Percentiles rank a stretch among this genome's conserved stretches.
phyloP scores from a whole-genome alignment of 2,329 filamentous ascomycete species.

The Alternaria arborescens region DNA sequence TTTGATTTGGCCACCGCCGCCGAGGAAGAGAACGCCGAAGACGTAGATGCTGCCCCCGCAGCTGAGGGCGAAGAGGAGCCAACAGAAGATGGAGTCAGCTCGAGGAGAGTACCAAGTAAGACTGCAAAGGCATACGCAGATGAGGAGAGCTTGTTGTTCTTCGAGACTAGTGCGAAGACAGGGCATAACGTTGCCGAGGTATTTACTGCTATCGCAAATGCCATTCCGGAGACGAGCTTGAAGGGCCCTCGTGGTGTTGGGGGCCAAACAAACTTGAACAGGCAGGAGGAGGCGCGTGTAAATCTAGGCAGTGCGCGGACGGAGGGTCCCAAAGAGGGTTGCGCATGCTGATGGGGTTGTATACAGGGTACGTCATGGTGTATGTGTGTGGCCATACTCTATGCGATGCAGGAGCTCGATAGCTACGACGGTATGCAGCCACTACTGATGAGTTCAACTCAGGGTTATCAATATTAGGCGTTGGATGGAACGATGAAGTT shows the following conservation, averaged over 20 bases:
- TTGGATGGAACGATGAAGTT: slow-evolving; percentile 5
- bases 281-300: slow-evolving; percentile 74
- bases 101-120: slow-evolving; percentile 86
- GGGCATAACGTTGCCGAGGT: slow-evolving; percentile 94
- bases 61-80: slow-evolving; percentile 59
- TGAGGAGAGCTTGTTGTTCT: slow-evolving; percentile 92
- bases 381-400: neutral
- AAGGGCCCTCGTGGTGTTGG: slow-evolving; percentile 80
- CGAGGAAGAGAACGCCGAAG: slow-evolving; percentile 56
- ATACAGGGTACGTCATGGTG: neutral
- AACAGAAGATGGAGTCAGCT: slow-evolving; percentile 73
- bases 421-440: neutral
- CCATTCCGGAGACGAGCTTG: slow-evolving; percentile 94
- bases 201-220: slow-evolving; percentile 97
- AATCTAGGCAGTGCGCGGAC: slow-evolving; percentile 78
- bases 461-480: slow-evolving; percentile 9
- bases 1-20: slow-evolving; percentile 75
- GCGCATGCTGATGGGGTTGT: slow-evolving; percentile 72
- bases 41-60: slow-evolving; percentile 57
- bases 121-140: slow-evolving; percentile 94
- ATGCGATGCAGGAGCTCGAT: neutral
- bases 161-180: slow-evolving; percentile 97
- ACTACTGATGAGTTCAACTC: neutral
- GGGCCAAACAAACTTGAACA: slow-evolving; percentile 66
- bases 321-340: slow-evolving; percentile 84